Percentiles rank a stretch among this genome's conserved stretches.
Evolutionary conservation across 192 early-diverging fungal genomes (phyloP).

Genomic region (Cetraspora pellucida): DNA sequence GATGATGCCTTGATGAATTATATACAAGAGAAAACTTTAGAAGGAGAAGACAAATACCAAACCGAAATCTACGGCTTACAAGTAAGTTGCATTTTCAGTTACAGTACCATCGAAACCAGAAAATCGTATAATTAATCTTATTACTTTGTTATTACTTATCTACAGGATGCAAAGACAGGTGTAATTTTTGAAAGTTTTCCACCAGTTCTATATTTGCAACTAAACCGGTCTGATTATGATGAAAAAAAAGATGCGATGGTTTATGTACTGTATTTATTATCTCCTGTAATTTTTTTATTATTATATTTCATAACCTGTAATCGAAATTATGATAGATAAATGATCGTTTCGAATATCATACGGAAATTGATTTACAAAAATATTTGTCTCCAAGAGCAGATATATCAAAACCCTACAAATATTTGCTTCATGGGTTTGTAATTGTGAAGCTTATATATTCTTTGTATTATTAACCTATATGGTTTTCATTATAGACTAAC

Average conservation of each 20-base stretch:
- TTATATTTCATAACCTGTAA: neutral
- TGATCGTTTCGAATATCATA: constrained; percentile 96
- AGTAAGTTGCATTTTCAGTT: constrained; percentile 22
- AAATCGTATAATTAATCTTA: no score
- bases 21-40: constrained; percentile 85
- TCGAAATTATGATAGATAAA: constrained; percentile 62
- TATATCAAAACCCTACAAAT: constrained; percentile 67
- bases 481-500: neutral
- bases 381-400: constrained; percentile 75
- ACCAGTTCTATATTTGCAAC: no score
- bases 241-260: constrained; percentile 86
- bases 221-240: constrained; percentile 99
- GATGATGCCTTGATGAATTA: constrained; percentile 90
- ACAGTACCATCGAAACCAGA: neutral
- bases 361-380: no score
- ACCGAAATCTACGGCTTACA: constrained; percentile 93
- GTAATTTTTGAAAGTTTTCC: constrained; percentile 89
- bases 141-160: no score
- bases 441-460: neutral
- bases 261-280: constrained; percentile 58
- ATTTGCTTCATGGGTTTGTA: constrained; percentile 84
- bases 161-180: constrained; percentile 87
- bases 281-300: neutral
- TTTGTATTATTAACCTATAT: neutral
- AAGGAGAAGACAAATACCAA: constrained; percentile 95